Evolutionary conservation across 2,329 filamentous ascomycete species (phyloP).

Genomic region (Rhytidhysteron rufulum): DNA sequence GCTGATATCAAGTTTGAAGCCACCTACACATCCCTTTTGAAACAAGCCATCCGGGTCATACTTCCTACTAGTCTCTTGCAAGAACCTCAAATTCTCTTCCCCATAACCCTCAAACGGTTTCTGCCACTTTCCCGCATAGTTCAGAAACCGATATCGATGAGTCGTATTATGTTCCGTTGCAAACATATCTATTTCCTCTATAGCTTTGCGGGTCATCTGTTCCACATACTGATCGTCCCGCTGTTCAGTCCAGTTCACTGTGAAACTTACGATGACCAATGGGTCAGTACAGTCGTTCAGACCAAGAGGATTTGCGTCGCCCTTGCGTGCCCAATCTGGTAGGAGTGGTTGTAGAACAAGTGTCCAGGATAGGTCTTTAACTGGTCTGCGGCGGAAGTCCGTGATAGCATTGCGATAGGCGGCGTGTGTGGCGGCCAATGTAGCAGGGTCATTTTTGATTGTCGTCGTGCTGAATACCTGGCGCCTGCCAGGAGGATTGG

Average conservation of each 20-base stretch:
- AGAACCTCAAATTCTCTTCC: slow-evolving; percentile 17
- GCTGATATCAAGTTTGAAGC: slow-evolving; percentile 26
- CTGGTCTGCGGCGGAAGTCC: slow-evolving; percentile 14
- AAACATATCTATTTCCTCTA: slow-evolving; percentile 30
- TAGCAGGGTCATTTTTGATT: slow-evolving; percentile 31
- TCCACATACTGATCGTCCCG: slow-evolving; percentile 26
- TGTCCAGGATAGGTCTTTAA: slow-evolving; percentile 31
- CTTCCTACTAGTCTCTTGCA: slow-evolving; percentile 24
- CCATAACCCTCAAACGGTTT: slow-evolving; percentile 33
- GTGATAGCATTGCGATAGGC: slow-evolving; percentile 24
- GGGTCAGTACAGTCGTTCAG: slow-evolving; percentile 20
- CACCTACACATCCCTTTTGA: slow-evolving; percentile 29
- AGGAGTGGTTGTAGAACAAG: slow-evolving; percentile 29
- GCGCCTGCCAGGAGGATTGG: slow-evolving; percentile 27
- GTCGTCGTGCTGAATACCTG: slow-evolving; percentile 36
- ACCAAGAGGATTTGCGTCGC: slow-evolving; percentile 22
- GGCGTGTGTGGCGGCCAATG: slow-evolving; percentile 21
- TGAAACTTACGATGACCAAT: slow-evolving; percentile 32
- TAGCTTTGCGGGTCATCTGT: slow-evolving; percentile 16
- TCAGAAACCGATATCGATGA: slow-evolving; percentile 25
- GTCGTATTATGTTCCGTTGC: slow-evolving; percentile 14
- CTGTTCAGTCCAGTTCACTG: slow-evolving; percentile 27
- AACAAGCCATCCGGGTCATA: slow-evolving; percentile 36
- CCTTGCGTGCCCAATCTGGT: slow-evolving; percentile 19
- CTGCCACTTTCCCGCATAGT: slow-evolving; percentile 37